These are phyloP conservation scores for Chamaecrista fasciculata DNA, from an alignment of 306 rosid genomes.

Conservation along the genomic window DNA sequence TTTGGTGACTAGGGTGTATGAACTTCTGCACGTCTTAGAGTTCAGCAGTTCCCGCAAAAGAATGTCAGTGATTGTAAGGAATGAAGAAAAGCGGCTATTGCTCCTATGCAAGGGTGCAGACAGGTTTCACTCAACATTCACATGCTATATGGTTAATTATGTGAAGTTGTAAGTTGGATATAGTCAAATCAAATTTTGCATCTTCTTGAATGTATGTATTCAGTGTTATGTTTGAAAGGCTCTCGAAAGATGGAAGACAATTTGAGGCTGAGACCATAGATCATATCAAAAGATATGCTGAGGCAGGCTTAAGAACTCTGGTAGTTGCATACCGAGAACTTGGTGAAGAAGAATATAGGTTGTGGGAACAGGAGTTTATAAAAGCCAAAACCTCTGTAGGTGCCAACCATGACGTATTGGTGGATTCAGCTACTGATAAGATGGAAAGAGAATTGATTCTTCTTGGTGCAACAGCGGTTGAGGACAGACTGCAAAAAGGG, in stretches of 20 bases:
- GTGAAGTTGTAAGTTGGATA: slow-evolving; percentile 29
- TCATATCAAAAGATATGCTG: slow-evolving; percentile 68
- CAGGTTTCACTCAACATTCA: slow-evolving; percentile 55
- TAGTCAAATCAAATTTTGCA: slow-evolving; percentile 28
- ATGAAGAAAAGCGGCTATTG: slow-evolving; percentile 52
- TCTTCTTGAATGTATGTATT: slow-evolving; percentile 31
- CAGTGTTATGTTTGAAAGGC: slow-evolving; percentile 79
- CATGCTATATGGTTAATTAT: slow-evolving; percentile 17
- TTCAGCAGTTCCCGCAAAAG: slow-evolving; percentile 90
- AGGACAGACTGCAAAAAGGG: slow-evolving; percentile 87
- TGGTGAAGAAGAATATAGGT: slow-evolving; percentile 54
- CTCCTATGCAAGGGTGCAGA: slow-evolving; percentile 95
- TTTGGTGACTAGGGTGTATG: slow-evolving; percentile 53
- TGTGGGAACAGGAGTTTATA: slow-evolving; percentile 63
- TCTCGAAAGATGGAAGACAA: slow-evolving; percentile 58
- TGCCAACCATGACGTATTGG: slow-evolving; percentile 49
- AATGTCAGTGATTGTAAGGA: slow-evolving; percentile 90
- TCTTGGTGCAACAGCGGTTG: slow-evolving; percentile 90
- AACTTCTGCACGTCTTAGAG: slow-evolving; percentile 76
- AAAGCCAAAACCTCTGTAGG: slow-evolving; percentile 61
- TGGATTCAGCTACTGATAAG: slow-evolving; percentile 60
- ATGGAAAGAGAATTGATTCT: slow-evolving; percentile 70
- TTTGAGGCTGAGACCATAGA: slow-evolving; percentile 71
- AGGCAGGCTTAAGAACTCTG: slow-evolving; percentile 87
- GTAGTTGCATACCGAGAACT: slow-evolving; percentile 65